phyloP scores from a whole-genome alignment of 2,329 filamentous ascomycete species.

The Aspergillus sp. region DNA sequence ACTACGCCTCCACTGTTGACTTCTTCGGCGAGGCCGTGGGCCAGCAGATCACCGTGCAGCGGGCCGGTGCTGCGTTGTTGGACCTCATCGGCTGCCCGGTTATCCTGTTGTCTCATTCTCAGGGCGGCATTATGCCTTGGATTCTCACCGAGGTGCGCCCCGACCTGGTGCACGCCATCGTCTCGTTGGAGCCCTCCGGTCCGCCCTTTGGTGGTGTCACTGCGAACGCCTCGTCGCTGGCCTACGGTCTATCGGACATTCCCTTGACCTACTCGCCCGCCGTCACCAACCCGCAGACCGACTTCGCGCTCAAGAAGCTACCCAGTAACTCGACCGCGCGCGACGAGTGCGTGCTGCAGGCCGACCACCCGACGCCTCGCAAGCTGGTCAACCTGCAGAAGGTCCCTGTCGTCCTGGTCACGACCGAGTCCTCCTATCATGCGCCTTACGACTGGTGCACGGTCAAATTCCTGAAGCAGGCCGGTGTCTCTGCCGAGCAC shows the following conservation, averaged over 20 bases:
- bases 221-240: slow-evolving; percentile 11
- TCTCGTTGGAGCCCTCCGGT: slow-evolving; percentile 55
- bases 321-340: slow-evolving; percentile 6
- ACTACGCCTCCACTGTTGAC: slow-evolving; percentile 22
- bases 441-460: slow-evolving; percentile 57
- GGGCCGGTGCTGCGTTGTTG: slow-evolving; percentile 22
- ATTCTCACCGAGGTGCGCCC: slow-evolving; percentile 51
- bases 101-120: slow-evolving; percentile 49
- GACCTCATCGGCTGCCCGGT: slow-evolving; percentile 22
- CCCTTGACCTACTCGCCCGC: slow-evolving; percentile 15
- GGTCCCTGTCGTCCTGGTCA: slow-evolving; percentile 54
- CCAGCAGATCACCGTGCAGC: slow-evolving; percentile 18
- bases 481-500: slow-evolving; percentile 48
- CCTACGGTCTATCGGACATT: slow-evolving; percentile 23
- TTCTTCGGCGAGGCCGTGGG: slow-evolving; percentile 14
- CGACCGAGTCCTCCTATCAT: slow-evolving; percentile 56
- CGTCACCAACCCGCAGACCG: slow-evolving; percentile 10
- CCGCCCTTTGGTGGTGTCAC: slow-evolving; percentile 37
- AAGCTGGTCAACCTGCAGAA: slow-evolving; percentile 50
- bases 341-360: slow-evolving; percentile 39
- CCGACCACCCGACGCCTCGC: slow-evolving; percentile 32
- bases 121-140: slow-evolving; percentile 47
- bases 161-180: slow-evolving; percentile 47
- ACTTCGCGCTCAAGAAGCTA: slow-evolving; percentile 14
- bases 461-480: slow-evolving; percentile 53